Conservation (phyloP, 1,284 basidiomycete species). For the Vanrija humicola region DNA sequence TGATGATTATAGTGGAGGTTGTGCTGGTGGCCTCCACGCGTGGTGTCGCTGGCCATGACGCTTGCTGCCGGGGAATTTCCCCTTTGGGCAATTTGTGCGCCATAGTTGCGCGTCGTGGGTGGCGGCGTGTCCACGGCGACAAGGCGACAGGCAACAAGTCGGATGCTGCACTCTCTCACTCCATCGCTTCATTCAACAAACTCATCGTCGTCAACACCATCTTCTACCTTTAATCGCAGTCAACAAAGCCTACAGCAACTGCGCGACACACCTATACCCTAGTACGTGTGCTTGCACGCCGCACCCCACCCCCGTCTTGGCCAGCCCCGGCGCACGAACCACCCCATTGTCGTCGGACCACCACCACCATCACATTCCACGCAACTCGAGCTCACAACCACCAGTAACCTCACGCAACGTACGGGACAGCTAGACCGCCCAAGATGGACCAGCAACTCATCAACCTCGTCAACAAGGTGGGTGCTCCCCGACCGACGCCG, state of each 20-base stretch:
- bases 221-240: too few species aligned
- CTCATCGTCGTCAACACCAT: too few species aligned
- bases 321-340: not conserved
- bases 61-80: conserved; percentile 1
- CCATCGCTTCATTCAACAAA: too few species aligned
- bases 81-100: conserved; percentile 6
- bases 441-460: conserved; percentile 51
- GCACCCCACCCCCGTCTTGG: not conserved
- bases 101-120: too few species aligned
- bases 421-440: conserved; percentile 5
- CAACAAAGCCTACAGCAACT: too few species aligned
- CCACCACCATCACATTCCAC: not conserved
- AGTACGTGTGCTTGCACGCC: not conserved
- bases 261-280: not conserved
- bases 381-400: not conserved
- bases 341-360: not conserved
- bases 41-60: not conserved
- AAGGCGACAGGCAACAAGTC: too few species aligned
- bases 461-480: conserved; percentile 50
- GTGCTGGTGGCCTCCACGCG: not conserved
- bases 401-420: conserved; percentile 2
- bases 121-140: too few species aligned
- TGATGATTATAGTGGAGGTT: not conserved
- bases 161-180: too few species aligned
- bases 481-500: not conserved